Base-by-base conservation (phyloP, 2,329 filamentous ascomycete species). In the Ceratocystis albifundus region DNA sequence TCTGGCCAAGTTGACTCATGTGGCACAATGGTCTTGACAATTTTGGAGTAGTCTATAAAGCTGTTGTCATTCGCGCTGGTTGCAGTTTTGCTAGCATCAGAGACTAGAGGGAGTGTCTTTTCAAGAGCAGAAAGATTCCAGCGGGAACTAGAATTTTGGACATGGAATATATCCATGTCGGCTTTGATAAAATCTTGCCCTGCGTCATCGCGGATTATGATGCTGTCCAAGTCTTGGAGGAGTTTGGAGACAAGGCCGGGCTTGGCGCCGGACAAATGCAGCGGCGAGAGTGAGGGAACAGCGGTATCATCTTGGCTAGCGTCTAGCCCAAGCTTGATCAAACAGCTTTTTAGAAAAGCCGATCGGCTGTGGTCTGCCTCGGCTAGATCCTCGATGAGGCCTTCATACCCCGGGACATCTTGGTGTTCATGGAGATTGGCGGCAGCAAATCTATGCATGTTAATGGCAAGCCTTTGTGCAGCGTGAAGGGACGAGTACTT, bases 271-370 rank as follows among this genome's bases (percentile, higher is more conserved):
- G 91, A 93, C 64, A 97, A 80, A 76, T 96, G 90, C 62, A 96
- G 79, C 70, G 81, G 84, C 69, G 93, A 96, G 46, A 96, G 84
- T 67, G 88, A 88, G 12, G 90, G 91, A 74, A 91, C 82, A 70
- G 83, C 80, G 71, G 85, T 80, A 71, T 83, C 81, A 62, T 89
- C 84, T 69, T 86, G 79, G 73, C 84, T 89, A 64, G 93, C 85
- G 67, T 87, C 83, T n/a, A 99, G 80, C 0, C 89, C 90, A 10
- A 99, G 80, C 72, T 94, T 96, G 17, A 77, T 75, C 28, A 99
- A 78, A 70, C 90, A 90, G 12, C 88, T 87, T 70, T 87, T 90
- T 69, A 97, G 76, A 71, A 99, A 96, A 55, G 80, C 78, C 4
- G 84, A 80, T 55, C 94, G 84, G 20, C 83, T 79, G 41, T 81